A percentile compares a stretch with the other conserved stretches of the same genome.
phyloP scores from a whole-genome alignment of 331 rosid genomes.

The Pyracantha coccinea region DNA sequence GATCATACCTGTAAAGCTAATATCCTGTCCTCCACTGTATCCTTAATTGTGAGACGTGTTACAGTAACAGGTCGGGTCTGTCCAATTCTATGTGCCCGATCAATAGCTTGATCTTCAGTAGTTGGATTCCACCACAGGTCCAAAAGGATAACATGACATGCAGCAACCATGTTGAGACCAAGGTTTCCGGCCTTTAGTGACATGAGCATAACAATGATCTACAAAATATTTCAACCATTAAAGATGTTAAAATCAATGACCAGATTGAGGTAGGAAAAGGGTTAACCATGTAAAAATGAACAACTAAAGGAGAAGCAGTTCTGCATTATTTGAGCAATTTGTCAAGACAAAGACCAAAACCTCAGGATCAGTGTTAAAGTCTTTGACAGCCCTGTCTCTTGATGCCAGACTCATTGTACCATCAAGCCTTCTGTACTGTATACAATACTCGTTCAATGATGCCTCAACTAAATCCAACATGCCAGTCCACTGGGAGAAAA shows the following conservation, averaged over 20 bases:
- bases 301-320: background rate
- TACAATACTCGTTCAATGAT: constrained; percentile 36
- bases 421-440: constrained; percentile 85
- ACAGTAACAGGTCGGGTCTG: constrained; percentile 99
- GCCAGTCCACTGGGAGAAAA: constrained; percentile 97
- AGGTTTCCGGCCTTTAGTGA: constrained; percentile 97
- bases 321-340: background rate
- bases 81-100: constrained; percentile 97
- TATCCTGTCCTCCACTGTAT: constrained; percentile 96
- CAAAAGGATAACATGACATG: constrained; percentile 91
- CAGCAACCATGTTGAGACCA: constrained; percentile 98
- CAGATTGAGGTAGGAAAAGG: constrained; percentile 11
- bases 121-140: constrained; percentile 99
- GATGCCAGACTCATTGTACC: constrained; percentile 79
- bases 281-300: background rate
- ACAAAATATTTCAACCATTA: constrained; percentile 20
- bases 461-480: constrained; percentile 86
- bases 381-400: constrained; percentile 89
- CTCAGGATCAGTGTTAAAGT: constrained; percentile 76
- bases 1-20: constrained; percentile 86
- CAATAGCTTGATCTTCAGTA: constrained; percentile 99
- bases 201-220: constrained; percentile 94
- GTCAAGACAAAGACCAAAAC: constrained; percentile 46
- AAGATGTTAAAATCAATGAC: constrained; percentile 19
- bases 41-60: constrained; percentile 76